These are phyloP conservation scores for Lactuca sativa DNA, from an alignment of 129 eudicot genomes.

Conservation along the genomic window DNA sequence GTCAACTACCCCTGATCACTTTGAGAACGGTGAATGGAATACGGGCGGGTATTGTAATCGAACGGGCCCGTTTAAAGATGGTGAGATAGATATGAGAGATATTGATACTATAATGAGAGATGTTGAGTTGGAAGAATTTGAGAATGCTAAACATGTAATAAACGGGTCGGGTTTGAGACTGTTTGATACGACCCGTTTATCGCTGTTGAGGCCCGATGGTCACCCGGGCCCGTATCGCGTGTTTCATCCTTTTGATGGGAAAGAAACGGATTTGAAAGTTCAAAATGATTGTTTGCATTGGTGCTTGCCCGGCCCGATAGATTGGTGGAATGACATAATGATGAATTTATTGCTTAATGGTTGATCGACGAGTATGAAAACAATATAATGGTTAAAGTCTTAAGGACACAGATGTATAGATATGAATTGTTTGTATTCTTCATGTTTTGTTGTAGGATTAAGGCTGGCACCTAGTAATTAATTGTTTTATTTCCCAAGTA, in stretches of 20 bases:
- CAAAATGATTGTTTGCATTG: conserved; percentile 89
- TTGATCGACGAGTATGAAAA: conserved; percentile 10
- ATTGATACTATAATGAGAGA: conserved; percentile 51
- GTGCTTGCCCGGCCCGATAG: conserved; percentile 96
- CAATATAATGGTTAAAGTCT: background rate
- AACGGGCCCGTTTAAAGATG: conserved; percentile 55
- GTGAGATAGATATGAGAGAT: conserved; percentile 38
- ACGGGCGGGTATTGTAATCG: conserved; percentile 72
- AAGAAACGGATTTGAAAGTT: conserved; percentile 44
- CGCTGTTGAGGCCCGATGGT: conserved; percentile 84
- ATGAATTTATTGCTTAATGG: conserved; percentile 46
- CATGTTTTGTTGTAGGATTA: background rate
- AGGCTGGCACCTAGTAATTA: too few relatives aligned
- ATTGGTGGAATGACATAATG: conserved; percentile 77
- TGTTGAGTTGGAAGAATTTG: conserved; percentile 72
- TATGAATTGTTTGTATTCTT: background rate
- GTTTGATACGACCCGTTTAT: conserved; percentile 58
- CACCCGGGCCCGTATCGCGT: conserved; percentile 77
- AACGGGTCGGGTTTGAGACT: conserved; percentile 45
- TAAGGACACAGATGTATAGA: background rate
- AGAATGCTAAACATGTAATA: background rate
- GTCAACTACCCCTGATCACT: conserved; percentile 75
- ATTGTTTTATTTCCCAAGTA: too few relatives aligned
- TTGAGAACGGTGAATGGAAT: conserved; percentile 85
- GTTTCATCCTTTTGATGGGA: conserved; percentile 56